Evolutionary conservation across 2,329 filamentous ascomycete species (phyloP).

Genomic region (Neurospora crassa): DNA sequence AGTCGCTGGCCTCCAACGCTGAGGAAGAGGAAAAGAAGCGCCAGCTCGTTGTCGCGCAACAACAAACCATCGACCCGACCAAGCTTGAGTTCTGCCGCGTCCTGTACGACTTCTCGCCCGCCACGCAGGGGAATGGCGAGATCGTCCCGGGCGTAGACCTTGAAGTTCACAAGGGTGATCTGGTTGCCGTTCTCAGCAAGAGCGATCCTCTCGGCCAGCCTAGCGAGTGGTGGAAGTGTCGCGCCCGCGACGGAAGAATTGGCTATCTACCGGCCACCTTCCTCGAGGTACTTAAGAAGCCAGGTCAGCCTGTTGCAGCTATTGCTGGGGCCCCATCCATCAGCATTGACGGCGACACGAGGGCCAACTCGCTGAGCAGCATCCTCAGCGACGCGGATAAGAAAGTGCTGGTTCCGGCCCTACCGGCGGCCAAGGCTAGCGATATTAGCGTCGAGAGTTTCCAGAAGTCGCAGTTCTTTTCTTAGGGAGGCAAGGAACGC

Average conservation of each 20-base stretch:
- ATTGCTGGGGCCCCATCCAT: constrained; percentile 42
- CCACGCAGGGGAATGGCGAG: constrained; percentile 42
- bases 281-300: constrained; percentile 60
- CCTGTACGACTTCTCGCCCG: constrained; percentile 86
- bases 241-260: constrained; percentile 78
- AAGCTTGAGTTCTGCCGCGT: constrained; percentile 96
- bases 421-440: constrained; percentile 34
- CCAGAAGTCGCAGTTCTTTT: constrained; percentile 50
- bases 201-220: constrained; percentile 84
- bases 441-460: constrained; percentile 45
- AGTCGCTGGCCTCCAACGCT: constrained; percentile 69
- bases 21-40: constrained; percentile 69
- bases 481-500: constrained; percentile 23
- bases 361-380: constrained; percentile 42
- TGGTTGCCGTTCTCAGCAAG: constrained; percentile 89
- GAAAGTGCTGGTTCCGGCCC: background rate
- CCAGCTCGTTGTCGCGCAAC: constrained; percentile 34
- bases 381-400: constrained; percentile 19
- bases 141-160: constrained; percentile 68
- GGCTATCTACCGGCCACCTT: constrained; percentile 91
- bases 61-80: constrained; percentile 63
- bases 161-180: constrained; percentile 85
- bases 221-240: constrained; percentile 95
- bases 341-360: constrained; percentile 21
- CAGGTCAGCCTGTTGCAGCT: constrained; percentile 40